Evolutionary conservation across 2,329 filamentous ascomycete species (phyloP).

Genomic region (Calonectria henricotiae): DNA sequence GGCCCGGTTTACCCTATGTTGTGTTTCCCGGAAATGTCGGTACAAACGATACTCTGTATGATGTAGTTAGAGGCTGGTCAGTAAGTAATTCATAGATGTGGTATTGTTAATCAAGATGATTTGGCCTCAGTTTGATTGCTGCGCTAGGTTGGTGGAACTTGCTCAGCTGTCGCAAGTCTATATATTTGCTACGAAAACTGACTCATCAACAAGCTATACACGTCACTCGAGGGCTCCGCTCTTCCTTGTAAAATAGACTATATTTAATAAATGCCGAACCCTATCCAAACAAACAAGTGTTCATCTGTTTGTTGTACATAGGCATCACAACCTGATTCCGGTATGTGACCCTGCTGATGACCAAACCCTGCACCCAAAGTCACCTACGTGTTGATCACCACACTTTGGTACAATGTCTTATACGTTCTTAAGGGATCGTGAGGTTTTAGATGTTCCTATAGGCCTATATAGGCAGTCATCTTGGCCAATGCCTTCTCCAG

Average conservation of each 20-base stretch:
- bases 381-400: not conserved
- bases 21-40: conserved; percentile 49
- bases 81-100: not conserved
- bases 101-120: not conserved
- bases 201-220: conserved; percentile 37
- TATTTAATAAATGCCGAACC: conserved; percentile 42
- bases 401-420: not conserved
- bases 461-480: conserved; percentile 33
- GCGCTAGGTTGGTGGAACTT: too few species aligned
- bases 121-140: not conserved
- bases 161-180: not conserved
- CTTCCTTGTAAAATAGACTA: conserved; percentile 46
- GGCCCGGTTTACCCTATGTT: conserved; percentile 66
- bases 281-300: conserved; percentile 42
- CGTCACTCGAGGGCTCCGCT: conserved; percentile 35
- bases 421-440: not conserved
- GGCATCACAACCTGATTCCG: conserved; percentile 27
- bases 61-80: conserved; percentile 42
- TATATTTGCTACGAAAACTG: conserved; percentile 22
- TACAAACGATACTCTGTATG: conserved; percentile 40
- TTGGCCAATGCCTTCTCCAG: conserved; percentile 56
- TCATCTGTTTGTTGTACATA: conserved; percentile 18
- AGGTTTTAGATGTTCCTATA: not conserved
- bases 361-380: conserved; percentile 26
- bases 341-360: conserved; percentile 7